Evolutionary conservation across 2,329 filamentous ascomycete genomes (phyloP), one percentile per base, ranked within the genome.

Genomic region (Verticillium nubilum): DNA sequence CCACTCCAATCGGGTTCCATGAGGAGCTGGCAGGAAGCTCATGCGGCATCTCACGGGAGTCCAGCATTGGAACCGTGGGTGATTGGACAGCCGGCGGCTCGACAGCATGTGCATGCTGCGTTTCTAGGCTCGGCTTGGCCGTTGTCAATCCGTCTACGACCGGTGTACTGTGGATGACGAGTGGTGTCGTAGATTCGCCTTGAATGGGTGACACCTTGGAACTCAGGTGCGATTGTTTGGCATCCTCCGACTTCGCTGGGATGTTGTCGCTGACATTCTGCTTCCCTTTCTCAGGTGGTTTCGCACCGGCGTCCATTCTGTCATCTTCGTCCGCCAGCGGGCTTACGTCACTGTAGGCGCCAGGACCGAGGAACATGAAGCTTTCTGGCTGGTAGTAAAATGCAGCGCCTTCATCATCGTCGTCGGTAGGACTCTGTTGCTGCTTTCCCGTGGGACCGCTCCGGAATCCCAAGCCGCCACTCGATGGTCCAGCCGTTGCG

Each of bases 321-420:
- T 74, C 74, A 31, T 79, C 76, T 55, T 78, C 74, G 27, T 76
- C 74, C 0, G 63, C 70, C 28, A 78, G 57, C 0, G 79, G 76
- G 52, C 75, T 80, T n/a, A 79, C 69, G 57, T 81, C 79, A 27
- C 66, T 75, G 63, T 78, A 78, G 2, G 70, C 67, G 1, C 76
- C 78, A 0, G 80, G 78, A 0, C 80, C 80, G 17, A 83, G 74
- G 63, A 78, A 83, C 75, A 82, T 81, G 63, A 83, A 81, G 61
- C 73, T 78, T 62, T 81, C 80, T 3, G 80, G 78, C 61, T 82
- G 78, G 61, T 82, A 83, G 59, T 80, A 79, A 1, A 65, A 73
- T 50, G 71, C 65, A 29, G 68, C 63, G 56, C 71, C 62, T 50
- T 72, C 73, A 61, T 75, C 66, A 1, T 71, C 68, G 23, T 70